Base-by-base conservation (phyloP, 208 protist species). In the Trypanosoma cruzi region DNA sequence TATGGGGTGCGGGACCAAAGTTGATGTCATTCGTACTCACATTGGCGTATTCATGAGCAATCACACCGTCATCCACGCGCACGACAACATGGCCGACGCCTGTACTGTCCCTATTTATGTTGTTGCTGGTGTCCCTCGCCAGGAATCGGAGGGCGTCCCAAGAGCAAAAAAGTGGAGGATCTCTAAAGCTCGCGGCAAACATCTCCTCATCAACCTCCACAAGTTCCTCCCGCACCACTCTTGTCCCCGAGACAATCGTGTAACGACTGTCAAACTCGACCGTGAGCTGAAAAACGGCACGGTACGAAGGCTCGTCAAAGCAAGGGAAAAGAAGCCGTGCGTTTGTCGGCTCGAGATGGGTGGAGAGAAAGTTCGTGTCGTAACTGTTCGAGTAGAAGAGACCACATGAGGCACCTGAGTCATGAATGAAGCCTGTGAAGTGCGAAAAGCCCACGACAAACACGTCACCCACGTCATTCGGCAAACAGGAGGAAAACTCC, bases 291-390 rank as follows among this genome's bases (percentile, higher is more conserved):
- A 90, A 91, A 0, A 75, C 71, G 28, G 84, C 50, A 40, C 77
- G 71, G 48, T 88, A 84, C 16, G 56, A 76, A 1, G 85, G 88
- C 65, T 92, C 84, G 61, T 94, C 88, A 57, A 85, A 92, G 71
- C 88, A 94, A 1, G 88, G 88, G 52, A 78, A 85, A 20, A 92
- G 46, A 0, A 71, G 66, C 13, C 88, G 77, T 6, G 88, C 84
- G 36, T 80, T 65, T 31, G 82, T 80, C 22, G 88, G 88, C 68
- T 92, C 86, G 8, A 92, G 74, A 48, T 90, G 84, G 2, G 88
- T 94, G 42, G 81, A 65, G 50, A 93, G 55, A 48, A 79, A 77
- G 20, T 68, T 54, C 4, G 34, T 62, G 46, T 92, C 73, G 20
- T 52, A 57, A n/a, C 18, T 26, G 63, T 64, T 73, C 22, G 68